Base-by-base conservation (phyloP, 805 yeast genomes). In the Nakazawaea sp. region DNA sequence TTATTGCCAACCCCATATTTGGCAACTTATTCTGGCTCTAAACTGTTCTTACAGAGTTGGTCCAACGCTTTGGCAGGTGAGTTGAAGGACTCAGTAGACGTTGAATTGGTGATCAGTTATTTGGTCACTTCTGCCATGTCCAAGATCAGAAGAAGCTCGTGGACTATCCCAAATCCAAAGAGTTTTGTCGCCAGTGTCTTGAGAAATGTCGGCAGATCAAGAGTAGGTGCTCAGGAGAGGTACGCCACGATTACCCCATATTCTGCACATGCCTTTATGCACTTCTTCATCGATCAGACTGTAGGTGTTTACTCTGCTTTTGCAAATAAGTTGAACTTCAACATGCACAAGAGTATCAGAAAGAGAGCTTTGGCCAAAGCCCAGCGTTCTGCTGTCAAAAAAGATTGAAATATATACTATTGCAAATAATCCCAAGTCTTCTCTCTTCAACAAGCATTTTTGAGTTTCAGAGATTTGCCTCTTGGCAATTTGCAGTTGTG, bases 81-180 rank as follows among this genome's bases (percentile, higher is more conserved):
- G 61, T 69, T 92, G 51, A 64, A 68, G 36, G 57, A 72, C 36
- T 75, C 78, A 17, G 72, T 92, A 45, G 98, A 92, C 53, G 97
- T 87, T 40, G 88, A 90, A 61, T 64, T 87, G 30, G 79, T 84
- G 21, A 58, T 89, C 31, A 85, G 96, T 8, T 92, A 92, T 60
- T 68, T 92, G 49, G 97, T 92, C 28, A 82, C 96, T 5, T 83
- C 96, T 24, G 84, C 95, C 44, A 88, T 92, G 97, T 89, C 97
- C 31, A 92, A 92, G 68, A 76, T 92, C 52, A 81, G 80, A 61
- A 78, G 81, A 52, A 55, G 92, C 9, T 81, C 94, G 17, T 56
- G 68, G 25, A 49, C 78, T 49, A 84, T 89, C 51, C 98, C 98
- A 43, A 79, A 65, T 51, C 95, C 97, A 38, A 73, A 75, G 55